These are phyloP conservation scores for Metschnikowia henanensis DNA, from an alignment of 805 yeast genomes.

Conservation along the genomic window DNA sequence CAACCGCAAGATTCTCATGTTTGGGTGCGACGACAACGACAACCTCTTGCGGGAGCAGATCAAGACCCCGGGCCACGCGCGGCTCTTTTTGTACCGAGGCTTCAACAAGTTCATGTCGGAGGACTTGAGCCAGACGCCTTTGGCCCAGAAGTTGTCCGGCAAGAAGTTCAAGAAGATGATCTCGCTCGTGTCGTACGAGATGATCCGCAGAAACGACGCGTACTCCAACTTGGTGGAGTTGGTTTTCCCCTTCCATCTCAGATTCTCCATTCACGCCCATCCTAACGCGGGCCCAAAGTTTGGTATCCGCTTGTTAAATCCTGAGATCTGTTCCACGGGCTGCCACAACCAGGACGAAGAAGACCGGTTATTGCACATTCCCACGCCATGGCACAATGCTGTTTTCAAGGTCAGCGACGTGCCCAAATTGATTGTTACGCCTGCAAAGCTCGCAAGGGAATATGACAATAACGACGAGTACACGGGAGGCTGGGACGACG, in stretches of 20 bases:
- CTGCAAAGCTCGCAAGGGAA: constrained; percentile 12
- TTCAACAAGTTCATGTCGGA: constrained; percentile 60
- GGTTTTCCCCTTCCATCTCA: constrained; percentile 56
- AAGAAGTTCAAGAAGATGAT: constrained; percentile 51
- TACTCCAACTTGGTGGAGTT: constrained; percentile 62
- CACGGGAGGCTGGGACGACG: constrained; percentile 21
- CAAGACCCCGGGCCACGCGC: constrained; percentile 45
- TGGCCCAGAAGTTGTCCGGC: constrained; percentile 39
- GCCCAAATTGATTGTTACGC: constrained; percentile 20
- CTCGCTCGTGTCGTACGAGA: constrained; percentile 58
- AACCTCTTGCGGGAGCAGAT: constrained; percentile 36
- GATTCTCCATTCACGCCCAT: constrained; percentile 64
- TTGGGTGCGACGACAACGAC: constrained; percentile 40
- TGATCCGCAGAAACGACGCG: constrained; percentile 62
- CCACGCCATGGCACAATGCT: constrained; percentile 68
- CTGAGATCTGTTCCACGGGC: constrained; percentile 45
- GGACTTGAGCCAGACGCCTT: constrained; percentile 47
- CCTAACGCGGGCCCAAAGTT: constrained; percentile 59
- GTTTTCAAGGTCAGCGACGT: constrained; percentile 44
- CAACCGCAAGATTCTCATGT: constrained; percentile 36
- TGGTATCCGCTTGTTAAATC: constrained; percentile 50
- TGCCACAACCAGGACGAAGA: constrained; percentile 42
- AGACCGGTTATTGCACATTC: constrained; percentile 55
- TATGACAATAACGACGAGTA: constrained; percentile 14
- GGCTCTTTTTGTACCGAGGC: constrained; percentile 54